phyloP scores from a whole-genome alignment of 805 yeast genomes.

The Myxozyma nipponensis region DNA sequence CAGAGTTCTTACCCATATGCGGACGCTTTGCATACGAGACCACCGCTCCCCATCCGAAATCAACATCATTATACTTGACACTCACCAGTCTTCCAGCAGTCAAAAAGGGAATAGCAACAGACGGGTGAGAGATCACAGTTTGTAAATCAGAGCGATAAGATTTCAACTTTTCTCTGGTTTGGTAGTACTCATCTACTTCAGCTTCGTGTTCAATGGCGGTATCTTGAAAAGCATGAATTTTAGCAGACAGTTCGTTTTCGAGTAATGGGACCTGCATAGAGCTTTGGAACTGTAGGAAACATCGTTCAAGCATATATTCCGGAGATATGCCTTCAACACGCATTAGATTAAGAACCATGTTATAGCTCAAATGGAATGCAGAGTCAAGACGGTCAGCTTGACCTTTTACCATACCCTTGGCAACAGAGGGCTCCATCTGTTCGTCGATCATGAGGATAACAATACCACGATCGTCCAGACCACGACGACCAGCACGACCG shows the following conservation, averaged over 20 bases:
- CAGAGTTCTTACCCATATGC: background rate
- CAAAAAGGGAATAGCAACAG: conserved; percentile 73
- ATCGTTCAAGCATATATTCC: conserved; percentile 90
- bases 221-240: conserved; percentile 47
- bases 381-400: conserved; percentile 97
- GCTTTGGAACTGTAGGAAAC: conserved; percentile 93
- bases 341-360: conserved; percentile 92
- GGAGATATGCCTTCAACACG: conserved; percentile 98
- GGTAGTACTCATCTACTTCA: conserved; percentile 75
- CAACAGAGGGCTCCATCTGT: conserved; percentile 98
- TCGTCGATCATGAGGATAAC: conserved; percentile 99
- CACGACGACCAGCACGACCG: conserved; percentile 99
- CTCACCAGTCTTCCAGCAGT: conserved; percentile 81
- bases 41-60: conserved; percentile 97
- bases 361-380: conserved; percentile 95
- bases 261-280: conserved; percentile 83
- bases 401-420: conserved; percentile 99
- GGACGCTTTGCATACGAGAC: conserved; percentile 69
- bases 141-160: conserved; percentile 71
- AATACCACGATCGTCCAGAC: conserved; percentile 97
- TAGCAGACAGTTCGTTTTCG: conserved; percentile 59
- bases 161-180: conserved; percentile 66
- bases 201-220: conserved; percentile 69
- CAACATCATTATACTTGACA: conserved; percentile 37
- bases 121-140: conserved; percentile 85